Base-by-base conservation (phyloP, 2,329 filamentous ascomycete species). In the Aspergillus sp. region DNA sequence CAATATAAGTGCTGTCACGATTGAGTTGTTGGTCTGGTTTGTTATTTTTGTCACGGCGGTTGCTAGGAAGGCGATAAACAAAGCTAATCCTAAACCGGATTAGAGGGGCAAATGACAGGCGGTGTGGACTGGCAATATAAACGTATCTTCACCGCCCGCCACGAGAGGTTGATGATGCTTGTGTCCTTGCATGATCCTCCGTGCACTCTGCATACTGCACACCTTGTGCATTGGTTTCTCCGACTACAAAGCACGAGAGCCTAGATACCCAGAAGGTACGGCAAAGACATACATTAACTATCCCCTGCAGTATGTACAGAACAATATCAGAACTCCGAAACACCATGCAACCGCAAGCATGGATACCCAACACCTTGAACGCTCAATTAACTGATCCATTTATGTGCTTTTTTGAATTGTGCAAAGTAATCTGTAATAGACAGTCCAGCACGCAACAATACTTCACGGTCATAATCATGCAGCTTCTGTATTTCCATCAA, bases 1-100 rank as follows among this genome's bases (percentile, higher is more conserved):
- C 45, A 40, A 49, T 42, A 42, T 42, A 42, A 17, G 17, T 42
- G 40, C 16, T 42, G 40, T 19, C 16, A 19, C 19, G n/a, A 3
- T 41, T 20, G 40, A 52, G 49, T 49, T 44, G 47, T 53, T 33
- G n/a, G 36, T 22, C 42, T 45, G 52, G 59, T 62, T 60, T 55
- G 50, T 60, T 60, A 55, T 58, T 60, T 62, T 57, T 53, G 50
- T 20, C 35, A 38, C 6, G 17, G 16, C 56, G 46, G 62, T 62
- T 61, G 63, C 61, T 59, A 53, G 62, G 58, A 62, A 51, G 51
- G 24, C 53, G 44, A 49, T 69, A 68, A 69, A 69, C 62, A 65
- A 64, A 63, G 54, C 63, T 65, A 69, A 54, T 36, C 65, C 57
- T 24, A 35, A 54, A 52, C 26, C 4, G 56, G 62, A 24, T 40